These are phyloP conservation scores for Raphanus hybrid DNA, from an alignment of 441 rosid genomes.

Conservation along the genomic window DNA sequence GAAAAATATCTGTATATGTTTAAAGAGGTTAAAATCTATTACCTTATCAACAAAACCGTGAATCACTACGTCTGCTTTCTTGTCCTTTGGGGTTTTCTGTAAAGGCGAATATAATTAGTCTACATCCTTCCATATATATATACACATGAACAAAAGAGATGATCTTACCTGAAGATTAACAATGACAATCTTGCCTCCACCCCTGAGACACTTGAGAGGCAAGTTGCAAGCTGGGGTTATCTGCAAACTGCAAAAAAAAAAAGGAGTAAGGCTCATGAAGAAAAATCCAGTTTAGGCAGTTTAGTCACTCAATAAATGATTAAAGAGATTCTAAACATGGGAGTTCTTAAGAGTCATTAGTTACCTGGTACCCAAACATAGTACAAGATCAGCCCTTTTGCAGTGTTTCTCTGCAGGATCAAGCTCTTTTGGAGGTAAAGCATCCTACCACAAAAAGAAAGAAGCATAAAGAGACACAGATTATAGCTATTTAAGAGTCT, in stretches of 20 bases:
- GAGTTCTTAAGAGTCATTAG: slow-evolving; percentile 20
- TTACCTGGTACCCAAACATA: slow-evolving; percentile 96
- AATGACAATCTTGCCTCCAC: slow-evolving; percentile 91
- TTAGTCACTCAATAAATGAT: background rate
- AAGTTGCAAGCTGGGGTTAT: slow-evolving; percentile 99
- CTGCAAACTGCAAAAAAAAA: slow-evolving; percentile 75
- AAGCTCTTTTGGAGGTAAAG: slow-evolving; percentile 84
- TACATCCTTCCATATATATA: background rate
- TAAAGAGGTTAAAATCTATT: slow-evolving; percentile 15
- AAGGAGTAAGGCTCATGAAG: slow-evolving; percentile 35
- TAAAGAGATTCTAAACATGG: background rate
- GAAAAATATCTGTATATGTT: background rate
- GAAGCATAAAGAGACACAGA: slow-evolving; percentile 1
- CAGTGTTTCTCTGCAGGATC: slow-evolving; percentile 89
- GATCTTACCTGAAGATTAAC: slow-evolving; percentile 91
- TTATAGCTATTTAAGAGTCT: background rate
- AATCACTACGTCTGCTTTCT: slow-evolving; percentile 89
- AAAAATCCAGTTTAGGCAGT: background rate
- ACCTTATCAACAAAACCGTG: slow-evolving; percentile 95
- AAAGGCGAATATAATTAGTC: slow-evolving; percentile 28
- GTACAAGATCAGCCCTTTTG: slow-evolving; percentile 84
- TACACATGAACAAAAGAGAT: background rate
- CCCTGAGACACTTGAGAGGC: slow-evolving; percentile 86
- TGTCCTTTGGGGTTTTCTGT: slow-evolving; percentile 98
- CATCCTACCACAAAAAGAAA: slow-evolving; percentile 66